Evolutionary conservation across 345 rosid genomes (phyloP).

Genomic region (Clausena lansium): DNA sequence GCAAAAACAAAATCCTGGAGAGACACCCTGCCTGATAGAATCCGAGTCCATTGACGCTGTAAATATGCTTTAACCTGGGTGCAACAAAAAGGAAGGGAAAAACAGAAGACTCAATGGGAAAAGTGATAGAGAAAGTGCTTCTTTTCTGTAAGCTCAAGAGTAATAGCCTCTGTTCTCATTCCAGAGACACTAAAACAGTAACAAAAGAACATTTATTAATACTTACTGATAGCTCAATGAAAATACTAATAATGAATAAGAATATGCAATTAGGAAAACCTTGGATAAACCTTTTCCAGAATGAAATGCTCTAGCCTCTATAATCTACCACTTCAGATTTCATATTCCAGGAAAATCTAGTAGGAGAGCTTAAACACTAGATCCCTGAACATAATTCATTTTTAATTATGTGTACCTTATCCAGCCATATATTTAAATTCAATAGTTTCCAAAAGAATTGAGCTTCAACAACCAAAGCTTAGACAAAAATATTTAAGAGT

Average conservation of each 20-base stretch:
- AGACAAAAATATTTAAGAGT: background rate
- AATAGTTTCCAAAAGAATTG: background rate
- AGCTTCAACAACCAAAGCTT: conserved; percentile 4
- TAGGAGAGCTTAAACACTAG: background rate
- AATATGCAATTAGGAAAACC: background rate
- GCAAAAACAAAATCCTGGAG: conserved; percentile 95
- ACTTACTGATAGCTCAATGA: background rate
- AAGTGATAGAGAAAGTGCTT: no score
- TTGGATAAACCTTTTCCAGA: background rate
- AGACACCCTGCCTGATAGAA: conserved; percentile 81
- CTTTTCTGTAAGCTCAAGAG: background rate
- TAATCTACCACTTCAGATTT: background rate
- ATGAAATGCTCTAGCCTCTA: background rate
- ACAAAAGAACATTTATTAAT: background rate
- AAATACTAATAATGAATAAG: background rate
- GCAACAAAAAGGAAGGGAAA: background rate
- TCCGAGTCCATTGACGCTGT: conserved; percentile 83
- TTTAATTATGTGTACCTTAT: background rate
- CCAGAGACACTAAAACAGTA: background rate
- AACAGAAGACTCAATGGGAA: background rate
- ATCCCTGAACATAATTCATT: background rate
- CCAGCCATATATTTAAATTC: background rate
- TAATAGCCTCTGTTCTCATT: background rate
- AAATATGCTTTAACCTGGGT: conserved; percentile 72
- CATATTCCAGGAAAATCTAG: background rate